Percentiles rank a stretch among this genome's conserved stretches.
These are phyloP conservation scores for Lasiodiplodia gonubiensis DNA, from an alignment of 2,329 filamentous ascomycete genomes.

Conservation along the genomic window DNA sequence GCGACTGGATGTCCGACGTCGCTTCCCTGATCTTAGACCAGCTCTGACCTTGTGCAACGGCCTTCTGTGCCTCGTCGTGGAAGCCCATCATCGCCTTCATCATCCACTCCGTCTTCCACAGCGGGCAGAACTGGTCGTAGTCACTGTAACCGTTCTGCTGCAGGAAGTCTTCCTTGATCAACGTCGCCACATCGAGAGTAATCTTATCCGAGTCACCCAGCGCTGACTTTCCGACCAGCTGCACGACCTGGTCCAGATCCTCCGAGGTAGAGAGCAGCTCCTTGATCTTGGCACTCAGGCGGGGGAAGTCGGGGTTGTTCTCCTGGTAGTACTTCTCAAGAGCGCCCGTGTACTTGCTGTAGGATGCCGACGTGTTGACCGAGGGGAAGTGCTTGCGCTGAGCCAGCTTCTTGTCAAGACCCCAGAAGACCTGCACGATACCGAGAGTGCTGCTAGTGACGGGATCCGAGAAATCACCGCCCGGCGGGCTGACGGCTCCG, in stretches of 20 bases:
- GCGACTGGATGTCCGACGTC: conserved; percentile 82
- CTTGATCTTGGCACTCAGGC: conserved; percentile 89
- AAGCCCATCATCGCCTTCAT: conserved; percentile 99
- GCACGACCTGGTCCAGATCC: conserved; percentile 97
- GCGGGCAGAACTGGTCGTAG: conserved; percentile 98
- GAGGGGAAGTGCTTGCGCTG: conserved; percentile 99
- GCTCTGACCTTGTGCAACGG: conserved; percentile 84
- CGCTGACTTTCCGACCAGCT: conserved; percentile 96
- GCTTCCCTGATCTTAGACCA: conserved; percentile 94
- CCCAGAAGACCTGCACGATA: conserved; percentile 99
- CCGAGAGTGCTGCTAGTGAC: conserved; percentile 91
- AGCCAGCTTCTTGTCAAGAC: conserved; percentile 98
- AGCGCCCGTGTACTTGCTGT: conserved; percentile 92
- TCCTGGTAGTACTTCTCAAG: conserved; percentile 95
- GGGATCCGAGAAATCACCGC: conserved; percentile 98
- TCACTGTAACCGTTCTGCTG: conserved; percentile 99
- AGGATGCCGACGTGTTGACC: conserved; percentile 92
- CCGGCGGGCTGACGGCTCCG: conserved; percentile 93
- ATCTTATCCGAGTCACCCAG: conserved; percentile 98
- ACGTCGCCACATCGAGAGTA: conserved; percentile 85
- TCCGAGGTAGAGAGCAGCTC: conserved; percentile 94
- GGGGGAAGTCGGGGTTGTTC: conserved; percentile 91
- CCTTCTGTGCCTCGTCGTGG: conserved; percentile 97
- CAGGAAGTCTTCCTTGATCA: conserved; percentile 98
- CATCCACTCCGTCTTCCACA: conserved; percentile 99